Evolutionary conservation across 106 monocot genomes (phyloP).

Genomic region (Apostasia ramifera): DNA sequence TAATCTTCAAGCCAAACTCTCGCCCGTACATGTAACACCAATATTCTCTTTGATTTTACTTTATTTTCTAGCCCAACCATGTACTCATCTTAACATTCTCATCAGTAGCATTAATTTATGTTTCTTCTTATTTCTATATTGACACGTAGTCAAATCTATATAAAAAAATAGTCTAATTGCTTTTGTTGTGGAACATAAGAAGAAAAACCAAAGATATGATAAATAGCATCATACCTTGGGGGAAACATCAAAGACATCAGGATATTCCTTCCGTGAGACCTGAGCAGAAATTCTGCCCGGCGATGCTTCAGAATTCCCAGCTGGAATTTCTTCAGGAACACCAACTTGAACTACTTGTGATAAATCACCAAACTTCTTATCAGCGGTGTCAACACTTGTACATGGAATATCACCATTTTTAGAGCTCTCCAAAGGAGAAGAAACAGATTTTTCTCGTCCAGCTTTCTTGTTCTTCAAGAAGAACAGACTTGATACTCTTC

Average conservation of each 20-base stretch:
- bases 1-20: too few relatives aligned
- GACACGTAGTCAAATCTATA: too few relatives aligned
- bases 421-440: constrained; percentile 6
- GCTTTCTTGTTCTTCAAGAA: constrained; percentile 34
- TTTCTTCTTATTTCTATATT: too few relatives aligned
- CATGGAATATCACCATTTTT: background rate
- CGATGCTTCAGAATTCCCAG: background rate
- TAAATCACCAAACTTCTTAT: constrained; percentile 5
- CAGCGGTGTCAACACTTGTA: background rate
- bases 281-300: background rate
- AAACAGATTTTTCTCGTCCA: constrained; percentile 9
- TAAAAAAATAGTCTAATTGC: too few relatives aligned
- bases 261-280: too few relatives aligned
- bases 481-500: constrained; percentile 47
- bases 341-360: constrained; percentile 2
- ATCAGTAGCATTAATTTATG: too few relatives aligned
- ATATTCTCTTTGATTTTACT: too few relatives aligned
- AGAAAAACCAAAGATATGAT: background rate
- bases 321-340: background rate
- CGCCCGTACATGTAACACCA: too few relatives aligned
- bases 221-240: background rate
- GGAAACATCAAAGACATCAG: background rate
- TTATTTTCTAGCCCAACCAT: too few relatives aligned
- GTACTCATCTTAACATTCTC: too few relatives aligned
- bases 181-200: background rate